These are phyloP conservation scores for Flagelloscypha sp. DNA, from an alignment of 768 basidiomycete genomes.

Conservation along the genomic window DNA sequence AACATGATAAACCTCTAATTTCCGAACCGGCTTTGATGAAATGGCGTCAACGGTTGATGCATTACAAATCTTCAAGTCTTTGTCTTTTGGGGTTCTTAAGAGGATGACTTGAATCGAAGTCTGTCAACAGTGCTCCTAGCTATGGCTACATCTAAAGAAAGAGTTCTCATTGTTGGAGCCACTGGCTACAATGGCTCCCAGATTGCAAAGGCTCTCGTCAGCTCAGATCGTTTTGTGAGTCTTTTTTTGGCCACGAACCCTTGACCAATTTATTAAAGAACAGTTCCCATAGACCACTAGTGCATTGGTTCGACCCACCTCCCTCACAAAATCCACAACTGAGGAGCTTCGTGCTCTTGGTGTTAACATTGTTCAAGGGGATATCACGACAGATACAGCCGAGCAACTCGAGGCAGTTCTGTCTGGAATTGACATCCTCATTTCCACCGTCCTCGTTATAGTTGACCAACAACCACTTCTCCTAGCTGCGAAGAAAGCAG, in stretches of 20 bases:
- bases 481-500: slow-evolving; percentile 14
- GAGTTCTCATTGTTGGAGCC: slow-evolving; percentile 17
- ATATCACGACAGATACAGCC: slow-evolving; percentile 6
- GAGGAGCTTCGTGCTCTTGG: slow-evolving; percentile 9
- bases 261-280: neutral
- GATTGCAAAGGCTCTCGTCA: slow-evolving; percentile 12
- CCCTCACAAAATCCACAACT: slow-evolving; percentile 10
- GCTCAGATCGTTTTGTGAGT: slow-evolving; percentile 13
- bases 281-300: slow-evolving; percentile 6
- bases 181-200: slow-evolving; percentile 13
- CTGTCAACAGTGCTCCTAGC: too few species aligned
- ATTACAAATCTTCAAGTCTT: too few species aligned
- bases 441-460: slow-evolving; percentile 8
- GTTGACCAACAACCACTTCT: slow-evolving; percentile 11
- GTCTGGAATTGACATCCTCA: slow-evolving; percentile 12
- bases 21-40: too few species aligned
- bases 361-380: slow-evolving; percentile 16
- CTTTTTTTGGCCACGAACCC: neutral
- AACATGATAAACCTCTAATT: too few species aligned
- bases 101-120: too few species aligned
- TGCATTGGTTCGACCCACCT: slow-evolving; percentile 11
- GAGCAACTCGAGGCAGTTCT: slow-evolving; percentile 11
- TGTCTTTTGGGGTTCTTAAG: too few species aligned
- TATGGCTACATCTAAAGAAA: too few species aligned
- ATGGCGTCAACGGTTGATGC: too few species aligned